phyloP scores from a whole-genome alignment of 2,329 filamentous ascomycete species.

The Colletotrichum noveboracense region DNA sequence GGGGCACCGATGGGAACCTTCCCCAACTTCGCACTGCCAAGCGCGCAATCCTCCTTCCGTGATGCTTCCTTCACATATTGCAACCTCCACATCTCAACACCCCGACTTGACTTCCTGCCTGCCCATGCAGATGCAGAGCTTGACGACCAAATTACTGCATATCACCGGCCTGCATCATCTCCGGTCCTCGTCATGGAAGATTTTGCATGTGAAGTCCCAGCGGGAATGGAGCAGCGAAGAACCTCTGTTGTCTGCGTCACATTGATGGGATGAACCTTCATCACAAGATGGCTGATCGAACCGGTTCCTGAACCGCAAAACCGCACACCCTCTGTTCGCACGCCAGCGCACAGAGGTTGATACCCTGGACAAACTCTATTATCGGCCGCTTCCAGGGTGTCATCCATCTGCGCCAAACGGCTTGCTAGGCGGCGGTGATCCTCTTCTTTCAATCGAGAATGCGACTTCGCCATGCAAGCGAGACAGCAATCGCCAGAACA shows the following conservation, averaged over 20 bases:
- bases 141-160: background rate
- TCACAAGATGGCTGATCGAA: background rate
- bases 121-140: background rate
- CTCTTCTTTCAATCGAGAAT: background rate
- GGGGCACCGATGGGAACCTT: background rate
- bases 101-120: background rate
- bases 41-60: background rate
- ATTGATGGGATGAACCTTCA: conserved; percentile 6
- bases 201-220: conserved; percentile 3
- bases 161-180: background rate
- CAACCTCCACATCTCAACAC: background rate
- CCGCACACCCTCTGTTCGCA: background rate
- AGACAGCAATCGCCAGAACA: background rate
- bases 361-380: background rate
- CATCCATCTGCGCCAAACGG: background rate
- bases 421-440: background rate
- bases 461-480: background rate
- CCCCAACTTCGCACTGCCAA: background rate
- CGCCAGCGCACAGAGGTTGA: background rate
- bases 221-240: background rate
- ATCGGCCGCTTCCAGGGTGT: background rate
- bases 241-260: background rate
- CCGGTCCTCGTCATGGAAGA: background rate
- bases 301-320: background rate
- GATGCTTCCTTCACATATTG: background rate